Percentiles rank a stretch among this genome's conserved stretches.
Evolutionary conservation across 129 eudicot genomes (phyloP).

Genomic region (Scalesia atractyloides): DNA sequence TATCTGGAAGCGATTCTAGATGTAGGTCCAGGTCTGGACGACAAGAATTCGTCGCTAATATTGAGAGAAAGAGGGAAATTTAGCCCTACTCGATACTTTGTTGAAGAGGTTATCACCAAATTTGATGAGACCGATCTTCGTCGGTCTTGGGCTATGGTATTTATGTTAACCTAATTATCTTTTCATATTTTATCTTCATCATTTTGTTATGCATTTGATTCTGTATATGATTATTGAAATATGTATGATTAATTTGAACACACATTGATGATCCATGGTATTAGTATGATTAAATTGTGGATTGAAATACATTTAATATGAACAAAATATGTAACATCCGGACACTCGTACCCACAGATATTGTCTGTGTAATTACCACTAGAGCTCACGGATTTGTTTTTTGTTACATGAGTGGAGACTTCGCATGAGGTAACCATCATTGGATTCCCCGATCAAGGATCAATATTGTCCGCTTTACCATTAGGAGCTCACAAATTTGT

Average conservation of each 20-base stretch:
- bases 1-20: constrained; percentile 86
- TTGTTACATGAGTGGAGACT: no score
- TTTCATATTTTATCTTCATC: background rate
- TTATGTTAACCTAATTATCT: background rate
- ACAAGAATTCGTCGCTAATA: constrained; percentile 60
- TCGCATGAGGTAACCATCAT: no score
- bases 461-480: no score
- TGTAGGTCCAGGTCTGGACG: constrained; percentile 68
- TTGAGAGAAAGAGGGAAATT: constrained; percentile 78
- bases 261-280: background rate
- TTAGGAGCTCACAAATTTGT: no score
- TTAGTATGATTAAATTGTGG: background rate
- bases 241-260: background rate
- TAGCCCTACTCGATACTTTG: constrained; percentile 84
- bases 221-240: background rate
- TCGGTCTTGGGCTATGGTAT: constrained; percentile 85
- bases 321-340: background rate
- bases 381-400: no score
- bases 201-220: background rate
- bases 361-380: no score
- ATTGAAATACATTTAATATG: background rate
- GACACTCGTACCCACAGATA: no score
- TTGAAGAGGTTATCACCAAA: constrained; percentile 84
- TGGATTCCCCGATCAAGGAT: no score
- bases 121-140: constrained; percentile 94